Evolutionary conservation across 345 rosid species (phyloP).

Genomic region (Camelina laxa): DNA sequence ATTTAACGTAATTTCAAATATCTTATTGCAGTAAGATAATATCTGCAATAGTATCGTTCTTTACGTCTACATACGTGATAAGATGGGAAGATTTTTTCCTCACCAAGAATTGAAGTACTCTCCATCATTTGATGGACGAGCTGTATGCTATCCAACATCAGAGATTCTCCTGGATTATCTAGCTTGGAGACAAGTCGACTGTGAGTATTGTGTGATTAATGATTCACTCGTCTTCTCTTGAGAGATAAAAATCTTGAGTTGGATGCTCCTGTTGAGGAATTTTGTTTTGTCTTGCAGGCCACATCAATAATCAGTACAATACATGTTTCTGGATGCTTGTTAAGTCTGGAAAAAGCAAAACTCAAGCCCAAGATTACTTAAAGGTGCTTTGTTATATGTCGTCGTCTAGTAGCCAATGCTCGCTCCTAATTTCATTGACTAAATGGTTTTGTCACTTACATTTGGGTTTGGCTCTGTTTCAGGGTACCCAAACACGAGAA

Average conservation of each 20-base stretch:
- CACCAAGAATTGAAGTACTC: slow-evolving; percentile 61
- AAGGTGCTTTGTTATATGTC: slow-evolving; percentile 52
- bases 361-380: slow-evolving; percentile 64
- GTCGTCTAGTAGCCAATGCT: background rate
- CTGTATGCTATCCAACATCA: slow-evolving; percentile 77
- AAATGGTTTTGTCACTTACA: background rate
- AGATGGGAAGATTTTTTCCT: slow-evolving; percentile 78
- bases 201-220: slow-evolving; percentile 52
- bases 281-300: slow-evolving; percentile 54
- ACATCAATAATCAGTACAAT: slow-evolving; percentile 90
- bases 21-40: slow-evolving; percentile 58
- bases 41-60: slow-evolving; percentile 69
- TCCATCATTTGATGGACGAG: slow-evolving; percentile 87
- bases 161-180: slow-evolving; percentile 81
- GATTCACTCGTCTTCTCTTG: background rate
- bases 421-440: background rate
- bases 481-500: slow-evolving; percentile 82
- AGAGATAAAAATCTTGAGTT: background rate
- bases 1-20: background rate
- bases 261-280: background rate
- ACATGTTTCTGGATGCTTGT: slow-evolving; percentile 95
- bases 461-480: slow-evolving; percentile 16
- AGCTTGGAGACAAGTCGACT: slow-evolving; percentile 95
- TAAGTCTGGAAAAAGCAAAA: slow-evolving; percentile 77
- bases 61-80: slow-evolving; percentile 65